A percentile compares a stretch with the other conserved stretches of the same genome.
These are phyloP conservation scores for Oldenlandia corymbosa DNA, from an alignment of 257 asterid genomes.

Conservation along the genomic window DNA sequence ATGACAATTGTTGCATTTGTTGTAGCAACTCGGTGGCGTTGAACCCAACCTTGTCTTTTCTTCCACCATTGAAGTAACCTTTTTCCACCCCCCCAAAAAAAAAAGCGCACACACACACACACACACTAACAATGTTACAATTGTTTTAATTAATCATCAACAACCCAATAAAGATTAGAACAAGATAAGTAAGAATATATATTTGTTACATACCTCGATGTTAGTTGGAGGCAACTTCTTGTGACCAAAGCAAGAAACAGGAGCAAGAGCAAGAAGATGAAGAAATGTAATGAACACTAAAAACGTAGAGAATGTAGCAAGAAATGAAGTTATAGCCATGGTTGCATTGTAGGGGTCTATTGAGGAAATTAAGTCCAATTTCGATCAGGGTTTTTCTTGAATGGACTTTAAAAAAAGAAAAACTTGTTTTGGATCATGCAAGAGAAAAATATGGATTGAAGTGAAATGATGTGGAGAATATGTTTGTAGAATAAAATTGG, in stretches of 20 bases:
- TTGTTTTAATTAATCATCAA: no score
- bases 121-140: no score
- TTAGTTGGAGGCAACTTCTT: constrained; percentile 19
- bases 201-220: constrained; percentile 13
- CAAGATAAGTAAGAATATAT: neutral
- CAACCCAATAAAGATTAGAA: neutral
- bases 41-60: constrained; percentile 91
- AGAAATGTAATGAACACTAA: constrained; percentile 21
- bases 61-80: constrained; percentile 43
- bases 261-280: constrained; percentile 31
- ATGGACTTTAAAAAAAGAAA: no score
- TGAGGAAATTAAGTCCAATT: no score
- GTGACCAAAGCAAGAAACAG: constrained; percentile 27
- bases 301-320: constrained; percentile 21
- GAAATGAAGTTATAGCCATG: constrained; percentile 39
- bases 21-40: constrained; percentile 90
- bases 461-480: no score
- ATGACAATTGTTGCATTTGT: constrained; percentile 90
- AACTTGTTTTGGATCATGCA: no score
- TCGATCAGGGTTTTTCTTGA: no score
- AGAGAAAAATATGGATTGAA: no score
- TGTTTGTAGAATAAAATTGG: no score
- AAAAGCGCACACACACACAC: neutral
- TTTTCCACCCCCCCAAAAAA: constrained; percentile 47
- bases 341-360: constrained; percentile 62